These are phyloP conservation scores for Neofusicoccum umdonicola DNA, from an alignment of 2,329 filamentous ascomycete genomes.

Conservation along the genomic window DNA sequence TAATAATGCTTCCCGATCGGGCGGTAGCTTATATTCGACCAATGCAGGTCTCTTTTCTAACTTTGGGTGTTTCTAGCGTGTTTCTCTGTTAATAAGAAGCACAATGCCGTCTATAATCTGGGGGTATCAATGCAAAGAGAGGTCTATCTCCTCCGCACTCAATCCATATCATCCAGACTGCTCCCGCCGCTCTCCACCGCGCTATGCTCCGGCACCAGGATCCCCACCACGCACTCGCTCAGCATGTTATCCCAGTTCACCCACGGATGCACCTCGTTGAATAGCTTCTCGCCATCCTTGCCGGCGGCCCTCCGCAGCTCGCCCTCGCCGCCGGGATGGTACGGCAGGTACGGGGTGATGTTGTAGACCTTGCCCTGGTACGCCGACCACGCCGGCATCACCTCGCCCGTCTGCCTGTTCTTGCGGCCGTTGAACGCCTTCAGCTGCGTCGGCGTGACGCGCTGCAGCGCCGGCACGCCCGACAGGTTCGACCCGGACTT, in stretches of 20 bases:
- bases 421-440: slow-evolving; percentile 76
- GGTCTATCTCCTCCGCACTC: slow-evolving; percentile 22
- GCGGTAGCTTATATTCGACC: neutral
- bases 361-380: slow-evolving; percentile 93
- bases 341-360: slow-evolving; percentile 82
- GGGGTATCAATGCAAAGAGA: slow-evolving; percentile 13
- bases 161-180: slow-evolving; percentile 61
- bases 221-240: slow-evolving; percentile 59
- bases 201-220: slow-evolving; percentile 57
- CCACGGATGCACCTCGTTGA: slow-evolving; percentile 65
- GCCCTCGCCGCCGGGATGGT: slow-evolving; percentile 82
- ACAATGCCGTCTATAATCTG: neutral
- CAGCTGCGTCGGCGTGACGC: slow-evolving; percentile 80
- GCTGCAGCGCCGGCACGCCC: slow-evolving; percentile 55
- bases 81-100: neutral
- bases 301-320: slow-evolving; percentile 76
- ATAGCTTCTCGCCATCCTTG: slow-evolving; percentile 66
- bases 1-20: neutral
- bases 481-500: slow-evolving; percentile 59
- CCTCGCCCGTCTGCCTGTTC: slow-evolving; percentile 59
- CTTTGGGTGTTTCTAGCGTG: neutral
- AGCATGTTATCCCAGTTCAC: slow-evolving; percentile 69
- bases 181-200: slow-evolving; percentile 26
- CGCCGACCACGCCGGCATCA: slow-evolving; percentile 70
- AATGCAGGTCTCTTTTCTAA: neutral